phyloP scores from a whole-genome alignment of 139 green algal genomes.

The Yamagishiella unicocca region DNA sequence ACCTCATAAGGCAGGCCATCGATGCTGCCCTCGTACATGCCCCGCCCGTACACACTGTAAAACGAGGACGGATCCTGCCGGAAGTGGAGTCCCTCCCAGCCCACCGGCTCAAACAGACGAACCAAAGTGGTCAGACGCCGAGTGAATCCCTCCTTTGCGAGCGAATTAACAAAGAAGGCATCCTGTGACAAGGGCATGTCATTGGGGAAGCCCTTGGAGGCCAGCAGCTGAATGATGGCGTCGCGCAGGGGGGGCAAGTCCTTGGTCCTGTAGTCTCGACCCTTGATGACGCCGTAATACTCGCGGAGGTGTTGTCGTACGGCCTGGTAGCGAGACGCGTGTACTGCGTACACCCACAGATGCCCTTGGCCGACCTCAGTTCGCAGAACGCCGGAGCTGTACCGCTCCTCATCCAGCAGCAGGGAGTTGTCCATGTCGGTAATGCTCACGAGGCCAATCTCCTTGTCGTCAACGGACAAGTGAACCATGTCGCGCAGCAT shows the following conservation, averaged over 20 bases:
- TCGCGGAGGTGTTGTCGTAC: not conserved
- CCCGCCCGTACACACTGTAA: not conserved
- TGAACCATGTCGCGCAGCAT: not conserved
- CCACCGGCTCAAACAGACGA: not conserved
- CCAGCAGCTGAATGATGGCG: not conserved
- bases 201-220: not conserved
- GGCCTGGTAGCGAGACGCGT: not conserved
- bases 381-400: not conserved
- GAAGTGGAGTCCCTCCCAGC: not conserved
- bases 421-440: conserved; percentile 7
- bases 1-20: too few relatives aligned
- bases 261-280: not conserved
- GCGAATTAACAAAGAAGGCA: not conserved
- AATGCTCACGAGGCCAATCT: conserved; percentile 21
- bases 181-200: not conserved
- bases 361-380: not conserved
- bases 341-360: conserved; percentile 9
- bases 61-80: not conserved
- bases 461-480: not conserved
- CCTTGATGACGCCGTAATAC: not conserved
- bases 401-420: not conserved
- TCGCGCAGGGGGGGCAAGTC: not conserved
- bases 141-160: not conserved
- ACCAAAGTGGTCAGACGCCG: not conserved
- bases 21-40: not conserved